Evolutionary conservation across 2,329 filamentous ascomycete species (phyloP).

Genomic region (Metarhizium album): DNA sequence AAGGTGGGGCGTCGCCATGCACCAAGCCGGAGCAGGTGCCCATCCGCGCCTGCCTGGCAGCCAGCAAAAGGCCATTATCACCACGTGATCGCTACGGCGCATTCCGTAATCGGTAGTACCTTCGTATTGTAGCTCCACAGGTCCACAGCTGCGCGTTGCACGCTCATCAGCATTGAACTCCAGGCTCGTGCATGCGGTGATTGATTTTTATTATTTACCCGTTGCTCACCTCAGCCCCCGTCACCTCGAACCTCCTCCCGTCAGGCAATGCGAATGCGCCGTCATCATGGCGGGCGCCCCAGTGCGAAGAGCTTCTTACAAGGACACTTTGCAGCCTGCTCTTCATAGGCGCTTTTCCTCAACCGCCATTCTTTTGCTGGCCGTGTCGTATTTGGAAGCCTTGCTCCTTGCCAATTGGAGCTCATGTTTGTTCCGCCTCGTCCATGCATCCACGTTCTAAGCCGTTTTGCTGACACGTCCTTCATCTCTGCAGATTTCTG

Average conservation of each 20-base stretch:
- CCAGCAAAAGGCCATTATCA: constrained; percentile 8
- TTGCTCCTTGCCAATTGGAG: constrained; percentile 58
- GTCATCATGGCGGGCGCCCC: constrained; percentile 40
- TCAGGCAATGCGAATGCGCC: constrained; percentile 29
- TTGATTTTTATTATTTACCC: constrained; percentile 23
- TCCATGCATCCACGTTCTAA: neutral
- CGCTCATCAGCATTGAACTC: no score
- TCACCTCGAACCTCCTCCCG: constrained; percentile 7
- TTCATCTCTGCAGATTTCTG: constrained; percentile 51
- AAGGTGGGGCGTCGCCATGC: neutral
- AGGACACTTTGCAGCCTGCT: constrained; percentile 83
- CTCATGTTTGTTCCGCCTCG: constrained; percentile 44
- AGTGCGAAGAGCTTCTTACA: constrained; percentile 56
- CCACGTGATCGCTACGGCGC: constrained; percentile 17
- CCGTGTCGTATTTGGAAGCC: constrained; percentile 63
- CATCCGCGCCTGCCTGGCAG: neutral
- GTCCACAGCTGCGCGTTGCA: neutral
- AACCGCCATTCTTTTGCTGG: constrained; percentile 58
- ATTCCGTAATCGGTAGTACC: constrained; percentile 11
- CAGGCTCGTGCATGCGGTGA: no score
- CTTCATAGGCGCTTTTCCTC: constrained; percentile 79
- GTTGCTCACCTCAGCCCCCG: neutral
- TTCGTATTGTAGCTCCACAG: neutral
- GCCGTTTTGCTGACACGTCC: constrained; percentile 8
- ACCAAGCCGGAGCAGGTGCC: neutral